Conservation (phyloP, 1,139 yeast genomes). For the Debaryomyces subglobosus region DNA sequence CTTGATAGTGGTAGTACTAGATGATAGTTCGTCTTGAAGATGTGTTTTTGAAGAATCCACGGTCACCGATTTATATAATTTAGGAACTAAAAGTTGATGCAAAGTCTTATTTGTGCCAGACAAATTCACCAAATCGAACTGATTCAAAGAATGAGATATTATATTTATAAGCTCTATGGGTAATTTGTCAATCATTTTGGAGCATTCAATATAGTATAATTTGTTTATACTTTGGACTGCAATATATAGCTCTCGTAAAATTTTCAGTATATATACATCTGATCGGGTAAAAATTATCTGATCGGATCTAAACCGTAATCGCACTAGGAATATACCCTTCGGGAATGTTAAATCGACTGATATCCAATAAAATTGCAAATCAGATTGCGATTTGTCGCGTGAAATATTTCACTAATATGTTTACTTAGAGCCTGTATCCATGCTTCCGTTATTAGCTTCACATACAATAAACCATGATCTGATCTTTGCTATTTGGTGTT, state of each 20-base stretch:
- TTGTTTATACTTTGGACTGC: not conserved
- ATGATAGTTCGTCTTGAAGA: not conserved
- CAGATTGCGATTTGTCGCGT: not conserved
- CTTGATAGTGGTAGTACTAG: not conserved
- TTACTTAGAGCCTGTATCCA: too few species aligned
- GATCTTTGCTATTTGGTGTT: too few species aligned
- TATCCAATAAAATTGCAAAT: not conserved
- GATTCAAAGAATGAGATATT: constrained; percentile 19
- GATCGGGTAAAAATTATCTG: constrained; percentile 15
- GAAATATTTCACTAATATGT: not conserved
- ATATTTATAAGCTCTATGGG: constrained; percentile 27
- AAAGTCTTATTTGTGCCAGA: constrained; percentile 20
- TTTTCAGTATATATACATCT: not conserved
- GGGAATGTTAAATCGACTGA: not conserved
- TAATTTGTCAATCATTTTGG: constrained; percentile 19
- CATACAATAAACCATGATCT: too few species aligned
- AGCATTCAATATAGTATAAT: not conserved
- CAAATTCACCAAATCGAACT: constrained; percentile 22
- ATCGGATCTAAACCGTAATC: constrained; percentile 17
- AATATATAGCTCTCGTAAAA: not conserved
- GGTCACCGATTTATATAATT: constrained; percentile 24
- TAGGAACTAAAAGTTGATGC: constrained; percentile 19
- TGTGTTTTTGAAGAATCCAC: constrained; percentile 19
- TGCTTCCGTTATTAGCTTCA: too few species aligned
- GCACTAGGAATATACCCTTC: not conserved